Conservation (phyloP, 306 rosid genomes). For the Fragaria ananassa region DNA sequence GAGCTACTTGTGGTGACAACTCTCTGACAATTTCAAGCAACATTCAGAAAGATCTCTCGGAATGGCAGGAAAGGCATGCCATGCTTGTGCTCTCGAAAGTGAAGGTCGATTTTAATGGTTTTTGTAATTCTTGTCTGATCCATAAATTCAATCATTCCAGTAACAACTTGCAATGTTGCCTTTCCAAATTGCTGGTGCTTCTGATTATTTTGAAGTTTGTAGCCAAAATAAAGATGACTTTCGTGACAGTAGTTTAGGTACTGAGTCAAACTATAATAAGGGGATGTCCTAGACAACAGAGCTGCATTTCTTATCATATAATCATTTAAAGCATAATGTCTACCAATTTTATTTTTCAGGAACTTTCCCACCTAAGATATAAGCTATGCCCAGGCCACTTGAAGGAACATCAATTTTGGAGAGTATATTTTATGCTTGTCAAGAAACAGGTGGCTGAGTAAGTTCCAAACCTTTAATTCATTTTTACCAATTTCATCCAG, state of each 20-base stretch:
- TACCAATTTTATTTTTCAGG: constrained; percentile 44
- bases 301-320: background rate
- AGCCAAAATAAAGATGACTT: background rate
- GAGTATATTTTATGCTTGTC: constrained; percentile 71
- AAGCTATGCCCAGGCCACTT: constrained; percentile 78
- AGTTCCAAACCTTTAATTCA: constrained; percentile 32
- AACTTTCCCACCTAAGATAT: constrained; percentile 72
- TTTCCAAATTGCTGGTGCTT: constrained; percentile 1
- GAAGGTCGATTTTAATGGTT: constrained; percentile 44
- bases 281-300: background rate
- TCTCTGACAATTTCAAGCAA: constrained; percentile 38
- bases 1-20: constrained; percentile 31
- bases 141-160: background rate
- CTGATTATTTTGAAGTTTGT: background rate
- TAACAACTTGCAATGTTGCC: background rate
- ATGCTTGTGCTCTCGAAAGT: constrained; percentile 68
- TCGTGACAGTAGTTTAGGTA: background rate
- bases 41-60: constrained; percentile 57
- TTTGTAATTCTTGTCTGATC: background rate
- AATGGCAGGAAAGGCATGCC: constrained; percentile 92
- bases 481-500: constrained; percentile 3
- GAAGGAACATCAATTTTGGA: constrained; percentile 90
- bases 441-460: constrained; percentile 66
- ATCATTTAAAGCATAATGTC: background rate
- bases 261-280: background rate